Base-by-base conservation (phyloP, 306 rosid genomes). In the Medicago arabica region DNA sequence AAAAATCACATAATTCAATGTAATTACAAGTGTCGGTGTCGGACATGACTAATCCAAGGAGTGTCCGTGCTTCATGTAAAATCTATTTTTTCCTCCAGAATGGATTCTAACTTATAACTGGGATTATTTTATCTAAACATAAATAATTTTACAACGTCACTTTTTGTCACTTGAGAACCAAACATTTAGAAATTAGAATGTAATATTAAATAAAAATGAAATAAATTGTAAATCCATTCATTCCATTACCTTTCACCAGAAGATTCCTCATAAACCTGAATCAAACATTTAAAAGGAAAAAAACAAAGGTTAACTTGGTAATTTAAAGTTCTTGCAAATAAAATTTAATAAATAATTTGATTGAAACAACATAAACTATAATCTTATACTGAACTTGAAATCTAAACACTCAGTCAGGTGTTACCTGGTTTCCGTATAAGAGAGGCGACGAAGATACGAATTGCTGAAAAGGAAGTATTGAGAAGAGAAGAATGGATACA, bases 221-320 rank as follows among this genome's bases (percentile, higher is more conserved):
- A 59, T 17, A 79, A 77, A 72, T 44, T 60, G 46, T 12, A 40
- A 54, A 61, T 63, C 69, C 12, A 51, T 43, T 64, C 54, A 51
- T 43, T 64, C 54, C 66, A 44, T 68, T 86, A 93, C 98, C 97
- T 88, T 71, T 75, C 83, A 88, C 57, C 88, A 9, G 83, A 78
- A 77, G 85, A 87, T 74, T 76, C 80, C 73, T 88, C 84, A 49
- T 36, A 8, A 59, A 68, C 96, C 98, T 93, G 86, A 46, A 70
- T 49, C 76, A 92, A 58, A 70, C 78, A 83, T 40, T 51, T 62
- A 34, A 83, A 61, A 40, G 5, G 12, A 72, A 17, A 73, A 73
- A 50, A 83, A 39, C 40, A 28, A 72, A 51, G 9, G 84, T 86
- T 63, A 89, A 69, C 61, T 57, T 62, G 8, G 55, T 34, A 80